phyloP scores from a whole-genome alignment of 441 rosid species.

The Adansonia rubrostipa region DNA sequence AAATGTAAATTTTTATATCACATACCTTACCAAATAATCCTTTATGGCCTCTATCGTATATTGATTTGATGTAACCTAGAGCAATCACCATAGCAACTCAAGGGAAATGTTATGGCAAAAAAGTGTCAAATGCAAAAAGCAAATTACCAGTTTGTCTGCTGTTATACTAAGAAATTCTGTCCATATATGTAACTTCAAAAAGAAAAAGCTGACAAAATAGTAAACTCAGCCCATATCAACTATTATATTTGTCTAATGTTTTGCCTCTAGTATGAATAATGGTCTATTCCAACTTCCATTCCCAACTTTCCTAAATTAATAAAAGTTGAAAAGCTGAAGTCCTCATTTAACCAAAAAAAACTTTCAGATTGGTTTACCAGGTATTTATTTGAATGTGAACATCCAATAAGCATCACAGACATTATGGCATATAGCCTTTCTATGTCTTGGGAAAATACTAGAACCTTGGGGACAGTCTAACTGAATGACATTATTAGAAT shows the following conservation, averaged over 20 bases:
- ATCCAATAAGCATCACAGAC: slow-evolving; percentile 59
- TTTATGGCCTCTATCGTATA: slow-evolving; percentile 85
- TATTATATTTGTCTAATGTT: slow-evolving; percentile 28
- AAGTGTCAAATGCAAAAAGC: not conserved
- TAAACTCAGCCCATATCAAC: too few relatives aligned
- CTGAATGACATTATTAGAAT: slow-evolving; percentile 69
- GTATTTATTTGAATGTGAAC: slow-evolving; percentile 57
- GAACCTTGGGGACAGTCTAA: slow-evolving; percentile 75
- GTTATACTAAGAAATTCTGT: not conserved
- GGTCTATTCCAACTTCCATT: not conserved
- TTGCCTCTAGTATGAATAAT: too few relatives aligned
- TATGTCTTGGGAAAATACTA: slow-evolving; percentile 56
- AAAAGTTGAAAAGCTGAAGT: not conserved
- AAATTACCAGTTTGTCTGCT: not conserved
- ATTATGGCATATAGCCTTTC: slow-evolving; percentile 79
- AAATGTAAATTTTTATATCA: slow-evolving; percentile 17
- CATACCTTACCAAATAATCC: slow-evolving; percentile 70
- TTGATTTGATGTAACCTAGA: slow-evolving; percentile 79
- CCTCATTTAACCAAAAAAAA: not conserved
- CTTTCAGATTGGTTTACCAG: slow-evolving; percentile 48
- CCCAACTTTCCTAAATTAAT: not conserved
- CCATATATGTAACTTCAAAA: not conserved
- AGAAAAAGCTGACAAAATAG: not conserved
- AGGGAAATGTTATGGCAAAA: slow-evolving; percentile 10
- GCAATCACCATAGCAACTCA: slow-evolving; percentile 18